phyloP scores from a whole-genome alignment of 2,329 filamentous ascomycete species.

The Exophiala dermatitidis region DNA sequence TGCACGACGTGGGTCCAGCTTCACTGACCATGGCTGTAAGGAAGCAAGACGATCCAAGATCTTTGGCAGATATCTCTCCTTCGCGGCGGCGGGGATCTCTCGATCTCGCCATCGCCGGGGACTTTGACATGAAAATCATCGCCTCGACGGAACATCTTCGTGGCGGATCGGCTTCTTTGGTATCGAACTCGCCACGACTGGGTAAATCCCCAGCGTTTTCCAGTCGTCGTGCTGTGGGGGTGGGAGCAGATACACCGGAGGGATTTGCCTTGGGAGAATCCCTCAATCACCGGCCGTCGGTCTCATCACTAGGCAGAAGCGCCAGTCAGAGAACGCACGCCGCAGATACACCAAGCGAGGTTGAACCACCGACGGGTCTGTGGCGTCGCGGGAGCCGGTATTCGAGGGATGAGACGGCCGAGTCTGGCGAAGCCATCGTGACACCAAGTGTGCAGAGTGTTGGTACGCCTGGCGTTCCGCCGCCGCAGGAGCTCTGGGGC shows the following conservation, averaged over 20 bases:
- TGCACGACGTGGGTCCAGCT: slow-evolving; percentile 83
- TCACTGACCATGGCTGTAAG: slow-evolving; percentile 82
- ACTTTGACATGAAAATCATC: slow-evolving; percentile 53
- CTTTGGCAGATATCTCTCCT: slow-evolving; percentile 11
- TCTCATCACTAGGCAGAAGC: slow-evolving; percentile 8
- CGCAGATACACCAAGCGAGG: slow-evolving; percentile 4
- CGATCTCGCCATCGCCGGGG: slow-evolving; percentile 38
- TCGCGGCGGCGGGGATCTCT: slow-evolving; percentile 23
- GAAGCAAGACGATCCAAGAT: slow-evolving; percentile 35
- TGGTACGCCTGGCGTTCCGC: slow-evolving; percentile 6
- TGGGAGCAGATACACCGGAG: slow-evolving; percentile 23
- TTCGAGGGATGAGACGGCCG: slow-evolving; percentile 17
- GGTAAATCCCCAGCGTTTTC: slow-evolving; percentile 25
- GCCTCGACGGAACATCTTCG: slow-evolving; percentile 57
- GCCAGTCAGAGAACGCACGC: slow-evolving; percentile 15
- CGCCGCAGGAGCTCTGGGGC: slow-evolving; percentile 6
- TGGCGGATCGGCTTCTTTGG: slow-evolving; percentile 36
- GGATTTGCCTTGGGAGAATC: slow-evolving; percentile 25
- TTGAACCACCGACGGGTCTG: slow-evolving; percentile 13
- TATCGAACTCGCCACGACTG: slow-evolving; percentile 24
- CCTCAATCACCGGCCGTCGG: not conserved
- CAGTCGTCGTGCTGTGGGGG: slow-evolving; percentile 19
- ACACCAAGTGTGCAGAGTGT: slow-evolving; percentile 12
- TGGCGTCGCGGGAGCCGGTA: slow-evolving; percentile 21
- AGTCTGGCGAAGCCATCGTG: slow-evolving; percentile 15